A percentile compares a stretch with the other conserved stretches of the same genome.
phyloP scores from a whole-genome alignment of 495 filamentous ascomycete species.

The Cercophora scortea region DNA sequence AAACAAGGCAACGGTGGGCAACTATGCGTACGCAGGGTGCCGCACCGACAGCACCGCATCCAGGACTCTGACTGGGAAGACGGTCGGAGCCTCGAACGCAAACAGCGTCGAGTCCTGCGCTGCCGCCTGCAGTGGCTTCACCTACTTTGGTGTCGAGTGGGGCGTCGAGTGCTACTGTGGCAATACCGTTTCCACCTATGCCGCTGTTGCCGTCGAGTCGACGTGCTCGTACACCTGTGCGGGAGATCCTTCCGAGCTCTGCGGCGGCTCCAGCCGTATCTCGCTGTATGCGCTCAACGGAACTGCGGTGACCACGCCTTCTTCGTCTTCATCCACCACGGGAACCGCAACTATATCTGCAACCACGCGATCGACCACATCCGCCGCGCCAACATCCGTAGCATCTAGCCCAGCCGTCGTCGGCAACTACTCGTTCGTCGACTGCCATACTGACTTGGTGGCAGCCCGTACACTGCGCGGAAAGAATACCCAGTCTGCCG shows the following conservation, averaged over 20 bases:
- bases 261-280: slow-evolving; percentile 6
- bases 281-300: slow-evolving; percentile 8
- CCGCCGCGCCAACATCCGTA: slow-evolving; percentile 6
- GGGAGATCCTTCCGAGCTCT: slow-evolving; percentile 3
- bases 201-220: background rate
- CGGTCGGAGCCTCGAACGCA: slow-evolving; percentile 6
- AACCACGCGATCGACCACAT: slow-evolving; percentile 1
- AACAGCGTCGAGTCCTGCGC: slow-evolving; percentile 27
- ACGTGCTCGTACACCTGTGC: slow-evolving; percentile 2
- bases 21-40: slow-evolving; percentile 23
- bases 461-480: slow-evolving; percentile 14
- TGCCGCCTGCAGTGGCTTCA: slow-evolving; percentile 3
- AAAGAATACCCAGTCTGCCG: slow-evolving; percentile 2
- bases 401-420: slow-evolving; percentile 16
- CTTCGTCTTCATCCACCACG: background rate
- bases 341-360: slow-evolving; percentile 19
- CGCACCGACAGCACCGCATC: slow-evolving; percentile 20
- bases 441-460: slow-evolving; percentile 27
- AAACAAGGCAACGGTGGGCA: slow-evolving; percentile 15
- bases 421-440: slow-evolving; percentile 16
- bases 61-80: slow-evolving; percentile 11
- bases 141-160: slow-evolving; percentile 7
- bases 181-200: background rate
- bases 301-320: slow-evolving; percentile 3
- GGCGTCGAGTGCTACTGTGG: slow-evolving; percentile 8